Base-by-base conservation (phyloP, 257 asterid genomes). In the Gentiana straminea region DNA sequence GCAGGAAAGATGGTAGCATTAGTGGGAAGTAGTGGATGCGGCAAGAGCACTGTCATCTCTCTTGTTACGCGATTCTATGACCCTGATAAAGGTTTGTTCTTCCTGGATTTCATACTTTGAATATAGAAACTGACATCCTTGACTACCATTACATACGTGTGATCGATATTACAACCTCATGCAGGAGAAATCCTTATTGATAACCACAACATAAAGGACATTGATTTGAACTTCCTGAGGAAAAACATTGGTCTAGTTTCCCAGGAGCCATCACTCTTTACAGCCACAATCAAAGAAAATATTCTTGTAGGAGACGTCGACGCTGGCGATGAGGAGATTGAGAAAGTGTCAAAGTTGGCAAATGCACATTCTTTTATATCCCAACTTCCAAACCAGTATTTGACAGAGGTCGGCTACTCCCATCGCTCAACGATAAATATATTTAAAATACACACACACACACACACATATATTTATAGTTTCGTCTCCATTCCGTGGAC, bases 1-100 rank as follows among this genome's bases (percentile, higher is more conserved):
- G 89, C 86, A 38, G 93, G 94, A 68, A 84, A 72, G 69, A 90
- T 80, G 64, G 87, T 79, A 44, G 90, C 94, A 5, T 78, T 80
- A 10, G 93, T 75, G 51, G 92, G 88, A 65, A 80, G 81, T 48
- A 88, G 96, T 12, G 94, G 96, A 35, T 86, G 92, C 32, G 94
- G 92, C 59, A 86, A 86, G 79, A 87, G 94, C 78, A 84, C 89
- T 63, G 78, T 86, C 78, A 73, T 81, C 79, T 81, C 94, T 58
- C 73, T 84, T 11, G 68, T 79, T 54, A 67, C 81, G 61, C 75
- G 89, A 75, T 84, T 81, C 68, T 81, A 84, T n/a, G 91, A 86
- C 64, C 94, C 92, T 49, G 13, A 70, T 41, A 71, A 74, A 64
- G 91, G 94, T 86, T 66, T 37, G 72, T 64, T 5, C 51, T 65